A percentile compares a stretch with the other conserved stretches of the same genome.
These are phyloP conservation scores for Leccinum boreale DNA, from an alignment of 768 basidiomycete species.

Conservation along the genomic window DNA sequence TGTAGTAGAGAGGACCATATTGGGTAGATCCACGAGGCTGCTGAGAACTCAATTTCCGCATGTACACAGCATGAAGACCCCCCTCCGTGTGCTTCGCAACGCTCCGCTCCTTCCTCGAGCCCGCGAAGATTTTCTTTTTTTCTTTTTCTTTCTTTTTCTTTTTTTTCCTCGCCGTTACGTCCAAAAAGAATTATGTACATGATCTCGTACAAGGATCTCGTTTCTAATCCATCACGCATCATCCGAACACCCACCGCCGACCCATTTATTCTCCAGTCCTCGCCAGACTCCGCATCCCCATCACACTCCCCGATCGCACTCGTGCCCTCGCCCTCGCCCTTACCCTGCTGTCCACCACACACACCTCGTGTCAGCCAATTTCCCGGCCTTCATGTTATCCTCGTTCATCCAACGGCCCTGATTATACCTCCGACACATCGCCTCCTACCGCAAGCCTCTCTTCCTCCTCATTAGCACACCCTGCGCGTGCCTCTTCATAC, in stretches of 20 bases:
- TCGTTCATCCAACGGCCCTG: constrained; percentile 45
- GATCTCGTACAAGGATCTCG: constrained; percentile 18
- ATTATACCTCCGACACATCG: constrained; percentile 38
- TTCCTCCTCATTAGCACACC: constrained; percentile 41
- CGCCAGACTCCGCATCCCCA: constrained; percentile 24
- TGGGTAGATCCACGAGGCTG: constrained; percentile 17
- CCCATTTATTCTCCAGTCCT: constrained; percentile 30
- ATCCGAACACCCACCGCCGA: constrained; percentile 27
- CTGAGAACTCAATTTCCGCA: constrained; percentile 32
- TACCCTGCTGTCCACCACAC: constrained; percentile 40
- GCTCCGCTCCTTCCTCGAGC: constrained; percentile 20
- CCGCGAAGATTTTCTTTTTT: constrained; percentile 29
- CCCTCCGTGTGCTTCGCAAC: constrained; percentile 12
- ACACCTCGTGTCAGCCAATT: constrained; percentile 45
- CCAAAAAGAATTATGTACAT: constrained; percentile 17
- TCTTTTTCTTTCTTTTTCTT: constrained; percentile 8
- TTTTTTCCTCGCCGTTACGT: constrained; percentile 12
- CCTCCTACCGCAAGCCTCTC: constrained; percentile 36
- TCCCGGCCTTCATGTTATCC: constrained; percentile 47
- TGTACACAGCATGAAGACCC: constrained; percentile 18
- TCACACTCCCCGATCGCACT: constrained; percentile 29
- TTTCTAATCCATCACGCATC: constrained; percentile 22
- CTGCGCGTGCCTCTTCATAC: constrained; percentile 41
- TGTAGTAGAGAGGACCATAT: constrained; percentile 13
- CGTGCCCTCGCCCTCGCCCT: constrained; percentile 33